Evolutionary conservation across 306 rosid genomes (phyloP).

Genomic region (Castanea sativa): DNA sequence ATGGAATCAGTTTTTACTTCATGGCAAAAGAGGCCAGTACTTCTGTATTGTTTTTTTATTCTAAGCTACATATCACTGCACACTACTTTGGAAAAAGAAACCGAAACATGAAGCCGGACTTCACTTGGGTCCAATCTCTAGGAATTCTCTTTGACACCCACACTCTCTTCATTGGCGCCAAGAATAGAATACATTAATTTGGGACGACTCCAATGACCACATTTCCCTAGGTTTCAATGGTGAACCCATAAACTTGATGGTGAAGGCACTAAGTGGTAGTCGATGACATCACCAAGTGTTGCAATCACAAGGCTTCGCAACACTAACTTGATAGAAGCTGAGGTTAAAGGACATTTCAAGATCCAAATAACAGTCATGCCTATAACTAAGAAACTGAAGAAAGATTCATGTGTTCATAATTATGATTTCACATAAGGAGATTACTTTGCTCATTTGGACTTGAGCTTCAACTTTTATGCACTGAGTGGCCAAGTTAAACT

Average conservation of each 20-base stretch:
- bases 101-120: slow-evolving; percentile 40
- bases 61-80: slow-evolving; percentile 36
- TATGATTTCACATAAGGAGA: slow-evolving; percentile 20
- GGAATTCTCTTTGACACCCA: slow-evolving; percentile 28
- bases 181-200: background rate
- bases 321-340: slow-evolving; percentile 14
- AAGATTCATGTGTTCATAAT: slow-evolving; percentile 16
- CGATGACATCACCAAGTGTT: background rate
- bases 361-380: slow-evolving; percentile 29
- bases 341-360: slow-evolving; percentile 20
- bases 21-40: slow-evolving; percentile 28
- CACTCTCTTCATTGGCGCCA: slow-evolving; percentile 25
- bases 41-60: slow-evolving; percentile 27
- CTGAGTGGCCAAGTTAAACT: slow-evolving; percentile 16
- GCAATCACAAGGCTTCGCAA: background rate
- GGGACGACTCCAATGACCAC: slow-evolving; percentile 27
- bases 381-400: background rate
- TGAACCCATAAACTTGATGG: background rate
- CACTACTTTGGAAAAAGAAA: slow-evolving; percentile 29
- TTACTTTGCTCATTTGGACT: slow-evolving; percentile 34
- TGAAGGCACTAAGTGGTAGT: slow-evolving; percentile 12
- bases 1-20: slow-evolving; percentile 56
- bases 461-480: slow-evolving; percentile 31
- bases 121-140: slow-evolving; percentile 50
- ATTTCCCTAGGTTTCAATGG: slow-evolving; percentile 18